Base-by-base conservation (phyloP, 352 stramenopile genomes). In the Phytophthora idaei region DNA sequence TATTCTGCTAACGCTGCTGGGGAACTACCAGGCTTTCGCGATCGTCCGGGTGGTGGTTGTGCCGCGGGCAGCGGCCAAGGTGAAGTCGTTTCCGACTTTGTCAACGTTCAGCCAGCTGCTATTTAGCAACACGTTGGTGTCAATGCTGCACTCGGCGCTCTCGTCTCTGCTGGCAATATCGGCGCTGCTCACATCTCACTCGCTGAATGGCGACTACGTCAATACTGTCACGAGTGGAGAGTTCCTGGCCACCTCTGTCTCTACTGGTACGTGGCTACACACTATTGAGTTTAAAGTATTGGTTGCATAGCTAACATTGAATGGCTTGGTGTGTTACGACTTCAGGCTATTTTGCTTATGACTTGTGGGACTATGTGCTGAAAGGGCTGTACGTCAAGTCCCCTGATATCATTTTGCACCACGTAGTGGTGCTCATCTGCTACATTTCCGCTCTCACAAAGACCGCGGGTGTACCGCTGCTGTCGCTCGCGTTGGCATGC, bases 351-450 rank as follows among this genome's bases (percentile, higher is more conserved):
- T 93, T 93, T 67, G 82, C 79, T n/a, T 92, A 93, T 55, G 85
- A 93, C 50, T 78, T 92, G 51, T 90, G 81, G 80, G 85, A 93
- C 64, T 93, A 85, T 41, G 64, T 90, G 69, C 71, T 92, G 28
- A 81, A 93, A 42, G 69, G 80, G 0, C 64, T 93, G 37, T 91
- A 93, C 62, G 73, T 89, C 69, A 92, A 92, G 63, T 73, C 83
- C 0, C 81, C 83, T 8, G 78, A 77, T 28, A 90, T 93, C 57
- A 72, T 93, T 28, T 55, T 81, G 29, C 85, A 93, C 59, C 85
- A 93, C 69, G 82, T 89, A 39, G 80, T 92, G 14, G 85, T 93
- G 66, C 77, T 93, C 46, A 81, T 90, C 57, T 93, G 85, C 72
- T 92, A 93, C 70, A 89, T 87, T 61, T 85, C 85, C 7, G 85